These are phyloP conservation scores for Blastosporella zonata DNA, from an alignment of 1,284 basidiomycete species.

Conservation along the genomic window DNA sequence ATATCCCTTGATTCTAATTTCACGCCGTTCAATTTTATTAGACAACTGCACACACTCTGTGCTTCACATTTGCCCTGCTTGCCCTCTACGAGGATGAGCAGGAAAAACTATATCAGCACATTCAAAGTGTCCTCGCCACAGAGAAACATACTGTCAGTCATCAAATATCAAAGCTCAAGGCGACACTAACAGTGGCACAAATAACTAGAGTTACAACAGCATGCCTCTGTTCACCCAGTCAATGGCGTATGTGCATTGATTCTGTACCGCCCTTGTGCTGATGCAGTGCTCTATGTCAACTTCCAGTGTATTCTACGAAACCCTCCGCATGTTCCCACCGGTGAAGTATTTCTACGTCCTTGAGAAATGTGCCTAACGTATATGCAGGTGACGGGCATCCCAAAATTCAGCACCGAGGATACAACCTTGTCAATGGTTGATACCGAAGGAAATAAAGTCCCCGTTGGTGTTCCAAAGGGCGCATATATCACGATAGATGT, in stretches of 20 bases:
- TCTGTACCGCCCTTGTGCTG: not conserved
- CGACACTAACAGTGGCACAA: not conserved
- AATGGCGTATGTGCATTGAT: slow-evolving; percentile 36
- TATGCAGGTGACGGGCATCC: slow-evolving; percentile 39
- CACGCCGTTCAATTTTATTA: slow-evolving; percentile 5
- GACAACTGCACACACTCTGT: slow-evolving; percentile 43
- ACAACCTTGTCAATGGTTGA: slow-evolving; percentile 38
- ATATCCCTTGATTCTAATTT: not conserved
- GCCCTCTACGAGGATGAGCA: slow-evolving; percentile 58
- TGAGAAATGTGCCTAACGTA: not conserved
- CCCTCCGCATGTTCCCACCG: slow-evolving; percentile 57
- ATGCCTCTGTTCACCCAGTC: slow-evolving; percentile 44
- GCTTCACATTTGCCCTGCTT: slow-evolving; percentile 50
- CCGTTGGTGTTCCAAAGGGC: slow-evolving; percentile 44
- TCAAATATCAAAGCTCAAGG: not conserved
- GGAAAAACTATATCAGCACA: slow-evolving; percentile 53
- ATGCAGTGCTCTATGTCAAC: not conserved
- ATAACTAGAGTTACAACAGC: slow-evolving; percentile 48
- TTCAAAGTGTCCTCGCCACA: slow-evolving; percentile 41
- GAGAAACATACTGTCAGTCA: slow-evolving; percentile 39
- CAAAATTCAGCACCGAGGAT: slow-evolving; percentile 49
- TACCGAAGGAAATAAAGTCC: slow-evolving; percentile 32
- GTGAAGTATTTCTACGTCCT: slow-evolving; percentile 27
- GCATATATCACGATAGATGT: slow-evolving; percentile 38
- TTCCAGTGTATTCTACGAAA: slow-evolving; percentile 54